These are phyloP conservation scores for Neonectria ditissima DNA, from an alignment of 2,329 filamentous ascomycete genomes.

Conservation along the genomic window DNA sequence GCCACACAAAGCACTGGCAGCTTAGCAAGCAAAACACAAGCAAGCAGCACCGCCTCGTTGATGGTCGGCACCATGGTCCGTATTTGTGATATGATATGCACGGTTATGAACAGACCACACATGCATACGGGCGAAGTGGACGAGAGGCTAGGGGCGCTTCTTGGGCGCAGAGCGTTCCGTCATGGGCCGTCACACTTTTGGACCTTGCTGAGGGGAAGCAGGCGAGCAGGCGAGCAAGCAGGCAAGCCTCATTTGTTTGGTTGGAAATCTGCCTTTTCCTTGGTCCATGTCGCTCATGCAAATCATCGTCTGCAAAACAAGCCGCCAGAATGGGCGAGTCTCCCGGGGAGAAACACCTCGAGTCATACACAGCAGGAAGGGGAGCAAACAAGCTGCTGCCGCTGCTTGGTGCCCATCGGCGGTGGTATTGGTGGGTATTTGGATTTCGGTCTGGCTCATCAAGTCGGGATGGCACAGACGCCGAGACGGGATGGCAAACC, in stretches of 20 bases:
- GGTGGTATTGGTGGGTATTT: neutral
- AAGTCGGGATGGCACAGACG: conserved; percentile 9
- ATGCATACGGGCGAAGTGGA: neutral
- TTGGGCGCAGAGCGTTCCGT: conserved; percentile 19
- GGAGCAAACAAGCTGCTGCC: neutral
- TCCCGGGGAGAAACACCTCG: conserved; percentile 14
- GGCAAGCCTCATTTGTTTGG: neutral
- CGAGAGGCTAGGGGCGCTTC: conserved; percentile 4
- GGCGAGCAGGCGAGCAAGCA: too few relatives aligned
- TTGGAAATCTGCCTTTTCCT: conserved; percentile 2
- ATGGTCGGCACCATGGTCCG: neutral
- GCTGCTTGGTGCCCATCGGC: conserved; percentile 3
- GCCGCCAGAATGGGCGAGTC: conserved; percentile 18
- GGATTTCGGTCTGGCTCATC: conserved; percentile 5
- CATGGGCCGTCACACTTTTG: conserved; percentile 14
- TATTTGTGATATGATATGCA: neutral
- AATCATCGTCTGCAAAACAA: conserved; percentile 20
- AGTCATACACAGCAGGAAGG: conserved; percentile 1
- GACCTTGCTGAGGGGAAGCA: conserved; percentile 9
- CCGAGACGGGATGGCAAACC: neutral
- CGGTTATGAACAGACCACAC: neutral
- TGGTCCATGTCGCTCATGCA: conserved; percentile 21
- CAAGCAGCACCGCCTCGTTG: neutral
- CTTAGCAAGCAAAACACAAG: conserved; percentile 9
- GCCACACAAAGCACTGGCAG: neutral